Conservation (phyloP, 805 yeast species). For the Pichia nakasei region DNA sequence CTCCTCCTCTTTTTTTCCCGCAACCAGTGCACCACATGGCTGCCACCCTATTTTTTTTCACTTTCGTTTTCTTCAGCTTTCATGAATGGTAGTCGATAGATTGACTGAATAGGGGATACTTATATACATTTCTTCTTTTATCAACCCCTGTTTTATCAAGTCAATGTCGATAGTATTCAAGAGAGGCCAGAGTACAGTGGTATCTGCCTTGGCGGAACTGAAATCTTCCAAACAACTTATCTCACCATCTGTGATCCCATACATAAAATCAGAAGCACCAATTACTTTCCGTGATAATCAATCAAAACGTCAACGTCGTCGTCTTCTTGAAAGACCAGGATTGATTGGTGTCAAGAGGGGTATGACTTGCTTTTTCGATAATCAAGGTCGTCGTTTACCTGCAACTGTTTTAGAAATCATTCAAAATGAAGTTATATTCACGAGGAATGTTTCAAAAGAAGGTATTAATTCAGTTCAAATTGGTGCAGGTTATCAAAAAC, state of each 20-base stretch:
- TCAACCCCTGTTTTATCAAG: neutral
- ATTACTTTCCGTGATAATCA: slow-evolving; percentile 58
- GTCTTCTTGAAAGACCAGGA: slow-evolving; percentile 74
- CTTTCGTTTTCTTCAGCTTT: too few species aligned
- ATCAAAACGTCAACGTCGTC: slow-evolving; percentile 60
- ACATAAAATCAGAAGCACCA: slow-evolving; percentile 38
- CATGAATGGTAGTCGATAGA: too few species aligned
- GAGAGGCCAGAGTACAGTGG: slow-evolving; percentile 7
- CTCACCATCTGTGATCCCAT: slow-evolving; percentile 44
- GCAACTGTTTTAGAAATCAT: slow-evolving; percentile 86
- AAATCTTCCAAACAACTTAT: slow-evolving; percentile 20
- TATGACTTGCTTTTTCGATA: slow-evolving; percentile 78
- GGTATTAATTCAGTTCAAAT: slow-evolving; percentile 84
- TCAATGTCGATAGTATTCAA: neutral
- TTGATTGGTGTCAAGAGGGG: slow-evolving; percentile 78
- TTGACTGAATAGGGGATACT: too few species aligned
- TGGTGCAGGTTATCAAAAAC: slow-evolving; percentile 64
- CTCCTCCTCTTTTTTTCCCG: too few species aligned
- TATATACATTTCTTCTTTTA: too few species aligned
- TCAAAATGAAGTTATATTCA: slow-evolving; percentile 75
- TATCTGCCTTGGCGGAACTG: neutral
- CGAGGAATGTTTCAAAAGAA: slow-evolving; percentile 59
- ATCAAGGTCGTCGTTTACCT: slow-evolving; percentile 59
- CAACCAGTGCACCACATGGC: too few species aligned
- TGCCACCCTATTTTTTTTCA: too few species aligned